A percentile compares a stretch with the other conserved stretches of the same genome.
Conservation (phyloP, 2,329 filamentous ascomycete species). For the Fusarium tricinctum region DNA sequence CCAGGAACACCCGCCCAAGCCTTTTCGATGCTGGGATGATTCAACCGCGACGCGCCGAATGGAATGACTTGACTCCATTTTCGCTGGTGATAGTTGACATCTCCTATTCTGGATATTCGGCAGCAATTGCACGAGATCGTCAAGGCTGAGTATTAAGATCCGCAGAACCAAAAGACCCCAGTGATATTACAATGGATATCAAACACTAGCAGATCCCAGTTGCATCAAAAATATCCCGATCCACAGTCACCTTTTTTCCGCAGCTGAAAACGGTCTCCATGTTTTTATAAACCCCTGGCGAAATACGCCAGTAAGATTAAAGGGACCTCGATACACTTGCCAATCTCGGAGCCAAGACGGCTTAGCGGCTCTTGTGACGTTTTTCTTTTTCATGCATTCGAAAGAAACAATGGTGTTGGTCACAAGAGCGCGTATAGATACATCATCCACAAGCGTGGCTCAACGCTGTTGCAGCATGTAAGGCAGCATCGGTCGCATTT, state of each 20-base stretch:
- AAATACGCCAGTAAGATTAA: conserved; percentile 29
- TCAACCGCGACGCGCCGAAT: conserved; percentile 3
- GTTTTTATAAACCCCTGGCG: conserved; percentile 7
- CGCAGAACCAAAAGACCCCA: conserved; percentile 3
- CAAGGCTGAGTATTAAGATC: conserved; percentile 26
- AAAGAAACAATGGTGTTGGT: background rate
- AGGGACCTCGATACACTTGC: conserved; percentile 24
- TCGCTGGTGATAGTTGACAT: background rate
- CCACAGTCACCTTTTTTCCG: background rate
- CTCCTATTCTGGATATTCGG: conserved; percentile 4
- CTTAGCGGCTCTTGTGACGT: conserved; percentile 21
- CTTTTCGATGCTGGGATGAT: background rate
- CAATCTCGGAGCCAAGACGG: conserved; percentile 38
- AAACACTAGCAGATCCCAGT: conserved; percentile 15
- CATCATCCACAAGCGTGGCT: background rate
- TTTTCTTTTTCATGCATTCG: conserved; percentile 1
- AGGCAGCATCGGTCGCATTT: background rate
- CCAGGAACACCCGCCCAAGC: background rate
- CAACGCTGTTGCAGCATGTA: background rate
- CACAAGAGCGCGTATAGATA: conserved; percentile 8
- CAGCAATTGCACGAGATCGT: background rate
- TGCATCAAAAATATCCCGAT: conserved; percentile 13
- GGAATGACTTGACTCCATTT: conserved; percentile 28
- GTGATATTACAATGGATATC: conserved; percentile 9
- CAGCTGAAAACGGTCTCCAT: background rate